Conservation (phyloP, 768 basidiomycete genomes). For the Guyanaporus albipodus region DNA sequence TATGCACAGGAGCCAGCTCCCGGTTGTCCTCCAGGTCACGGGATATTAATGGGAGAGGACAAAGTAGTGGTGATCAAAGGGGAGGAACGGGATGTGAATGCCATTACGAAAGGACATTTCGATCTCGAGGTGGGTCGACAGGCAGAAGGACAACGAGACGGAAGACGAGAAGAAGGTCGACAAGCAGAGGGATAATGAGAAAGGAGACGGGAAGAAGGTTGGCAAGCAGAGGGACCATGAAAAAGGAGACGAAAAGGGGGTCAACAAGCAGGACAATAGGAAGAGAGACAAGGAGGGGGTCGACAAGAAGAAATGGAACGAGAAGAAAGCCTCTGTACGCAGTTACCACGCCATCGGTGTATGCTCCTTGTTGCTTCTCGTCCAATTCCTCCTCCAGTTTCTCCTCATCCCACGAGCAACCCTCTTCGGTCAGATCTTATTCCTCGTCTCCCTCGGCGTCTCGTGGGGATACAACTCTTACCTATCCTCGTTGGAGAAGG, state of each 20-base stretch:
- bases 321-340: background rate
- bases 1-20: slow-evolving; percentile 12
- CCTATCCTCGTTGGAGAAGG: slow-evolving; percentile 33
- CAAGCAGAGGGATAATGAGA: too few species aligned
- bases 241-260: background rate
- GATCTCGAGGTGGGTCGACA: slow-evolving; percentile 10
- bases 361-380: slow-evolving; percentile 25
- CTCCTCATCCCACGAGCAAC: slow-evolving; percentile 31
- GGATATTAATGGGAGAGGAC: slow-evolving; percentile 16
- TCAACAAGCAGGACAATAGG: too few species aligned
- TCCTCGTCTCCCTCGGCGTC: slow-evolving; percentile 25
- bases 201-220: background rate
- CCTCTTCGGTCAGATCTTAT: slow-evolving; percentile 36
- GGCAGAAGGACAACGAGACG: background rate
- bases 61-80: slow-evolving; percentile 29
- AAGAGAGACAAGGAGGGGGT: background rate
- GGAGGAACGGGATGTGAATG: slow-evolving; percentile 24
- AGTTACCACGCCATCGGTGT: slow-evolving; percentile 18
- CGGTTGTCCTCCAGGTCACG: slow-evolving; percentile 28
- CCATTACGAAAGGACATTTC: slow-evolving; percentile 30
- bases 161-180: background rate
- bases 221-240: too few species aligned
- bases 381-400: slow-evolving; percentile 33
- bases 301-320: too few species aligned
- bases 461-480: slow-evolving; percentile 36